These are phyloP conservation scores for Hygrophorus pudorinus DNA, from an alignment of 768 basidiomycete species.

Conservation along the genomic window DNA sequence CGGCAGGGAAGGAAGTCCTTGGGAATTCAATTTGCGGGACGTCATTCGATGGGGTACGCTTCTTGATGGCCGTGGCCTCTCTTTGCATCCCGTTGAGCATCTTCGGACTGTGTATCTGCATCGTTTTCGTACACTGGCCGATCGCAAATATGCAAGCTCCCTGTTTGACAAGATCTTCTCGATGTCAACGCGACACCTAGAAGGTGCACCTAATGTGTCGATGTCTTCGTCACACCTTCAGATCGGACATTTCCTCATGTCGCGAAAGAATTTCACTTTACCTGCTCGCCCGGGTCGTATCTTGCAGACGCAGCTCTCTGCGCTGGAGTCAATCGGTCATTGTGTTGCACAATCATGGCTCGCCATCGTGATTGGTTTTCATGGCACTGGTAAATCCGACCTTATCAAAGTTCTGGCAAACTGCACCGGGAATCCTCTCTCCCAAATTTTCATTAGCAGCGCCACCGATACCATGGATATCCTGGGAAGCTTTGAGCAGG, in stretches of 20 bases:
- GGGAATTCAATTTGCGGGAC: slow-evolving; percentile 98
- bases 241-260: slow-evolving; percentile 49
- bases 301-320: slow-evolving; percentile 51
- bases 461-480: slow-evolving; percentile 92
- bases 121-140: slow-evolving; percentile 70
- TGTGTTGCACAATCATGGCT: slow-evolving; percentile 76
- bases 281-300: slow-evolving; percentile 36
- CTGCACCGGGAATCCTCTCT: slow-evolving; percentile 55
- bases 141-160: slow-evolving; percentile 41
- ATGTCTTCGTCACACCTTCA: slow-evolving; percentile 43
- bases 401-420: slow-evolving; percentile 62
- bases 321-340: slow-evolving; percentile 66
- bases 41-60: slow-evolving; percentile 80
- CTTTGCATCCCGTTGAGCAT: slow-evolving; percentile 47
- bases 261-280: slow-evolving; percentile 27
- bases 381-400: slow-evolving; percentile 70
- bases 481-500: slow-evolving; percentile 92
- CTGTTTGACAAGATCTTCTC: slow-evolving; percentile 49
- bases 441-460: slow-evolving; percentile 70
- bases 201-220: slow-evolving; percentile 25
- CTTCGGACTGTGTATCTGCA: slow-evolving; percentile 71
- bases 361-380: slow-evolving; percentile 74
- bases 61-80: slow-evolving; percentile 21
- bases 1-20: slow-evolving; percentile 76
- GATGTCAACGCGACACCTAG: slow-evolving; percentile 14